Conservation (phyloP, 805 yeast species). For the Teunomyces tritomae region DNA sequence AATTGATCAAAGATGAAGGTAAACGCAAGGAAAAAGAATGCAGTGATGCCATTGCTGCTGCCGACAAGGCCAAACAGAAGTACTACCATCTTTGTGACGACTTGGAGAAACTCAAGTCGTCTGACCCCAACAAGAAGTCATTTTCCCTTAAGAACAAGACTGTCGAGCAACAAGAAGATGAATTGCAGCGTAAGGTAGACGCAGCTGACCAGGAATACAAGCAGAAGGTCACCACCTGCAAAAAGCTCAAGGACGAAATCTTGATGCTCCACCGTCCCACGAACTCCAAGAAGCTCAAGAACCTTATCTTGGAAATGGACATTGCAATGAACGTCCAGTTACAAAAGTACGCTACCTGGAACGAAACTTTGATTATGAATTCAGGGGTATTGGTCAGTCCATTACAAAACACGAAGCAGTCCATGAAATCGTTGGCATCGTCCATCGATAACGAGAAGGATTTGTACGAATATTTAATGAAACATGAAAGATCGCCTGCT, state of each 20-base stretch:
- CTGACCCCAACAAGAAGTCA: constrained; percentile 83
- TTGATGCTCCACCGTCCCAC: constrained; percentile 75
- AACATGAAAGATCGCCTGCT: constrained; percentile 35
- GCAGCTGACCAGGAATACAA: constrained; percentile 85
- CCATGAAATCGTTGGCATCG: constrained; percentile 76
- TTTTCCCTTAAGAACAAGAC: constrained; percentile 78
- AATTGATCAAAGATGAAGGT: constrained; percentile 77
- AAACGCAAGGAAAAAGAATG: constrained; percentile 81
- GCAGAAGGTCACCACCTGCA: constrained; percentile 69
- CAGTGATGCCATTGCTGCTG: constrained; percentile 72
- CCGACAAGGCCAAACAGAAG: constrained; percentile 78
- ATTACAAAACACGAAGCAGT: constrained; percentile 49
- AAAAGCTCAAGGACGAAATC: constrained; percentile 70
- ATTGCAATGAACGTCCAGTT: constrained; percentile 85
- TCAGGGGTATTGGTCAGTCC: constrained; percentile 84
- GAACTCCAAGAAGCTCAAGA: constrained; percentile 65
- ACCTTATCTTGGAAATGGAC: constrained; percentile 81
- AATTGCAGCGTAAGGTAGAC: constrained; percentile 73
- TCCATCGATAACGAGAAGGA: constrained; percentile 82
- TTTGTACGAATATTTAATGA: constrained; percentile 64
- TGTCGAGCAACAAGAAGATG: constrained; percentile 88
- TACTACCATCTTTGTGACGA: constrained; percentile 83
- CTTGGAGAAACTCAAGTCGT: constrained; percentile 72
- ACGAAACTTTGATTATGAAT: constrained; percentile 79
- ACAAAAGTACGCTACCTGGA: constrained; percentile 83